phyloP scores from a whole-genome alignment of 805 yeast species.

The Metschnikowia gruessii region DNA sequence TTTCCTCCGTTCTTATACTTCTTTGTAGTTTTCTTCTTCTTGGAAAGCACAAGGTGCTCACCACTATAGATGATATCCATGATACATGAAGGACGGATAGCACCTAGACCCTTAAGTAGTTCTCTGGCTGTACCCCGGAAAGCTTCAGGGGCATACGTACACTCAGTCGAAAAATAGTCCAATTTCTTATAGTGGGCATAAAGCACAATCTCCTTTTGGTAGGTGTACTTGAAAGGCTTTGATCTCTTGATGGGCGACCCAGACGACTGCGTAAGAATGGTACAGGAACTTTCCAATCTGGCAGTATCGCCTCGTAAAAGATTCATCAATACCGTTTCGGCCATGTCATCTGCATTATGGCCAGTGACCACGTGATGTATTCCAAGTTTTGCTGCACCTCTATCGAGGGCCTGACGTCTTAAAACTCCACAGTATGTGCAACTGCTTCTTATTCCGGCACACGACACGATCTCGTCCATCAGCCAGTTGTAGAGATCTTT shows the following conservation, averaged over 20 bases:
- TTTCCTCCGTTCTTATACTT: slow-evolving; percentile 32
- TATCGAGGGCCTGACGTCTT: slow-evolving; percentile 91
- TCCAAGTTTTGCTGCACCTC: slow-evolving; percentile 87
- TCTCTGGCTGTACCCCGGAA: slow-evolving; percentile 97
- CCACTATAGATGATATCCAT: slow-evolving; percentile 94
- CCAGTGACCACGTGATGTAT: slow-evolving; percentile 95
- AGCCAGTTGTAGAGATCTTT: slow-evolving; percentile 93
- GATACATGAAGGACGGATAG: slow-evolving; percentile 88
- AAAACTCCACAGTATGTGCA: slow-evolving; percentile 98
- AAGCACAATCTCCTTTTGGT: slow-evolving; percentile 94
- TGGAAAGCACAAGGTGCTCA: slow-evolving; percentile 70
- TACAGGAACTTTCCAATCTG: slow-evolving; percentile 81
- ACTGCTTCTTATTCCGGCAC: slow-evolving; percentile 89
- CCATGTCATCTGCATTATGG: slow-evolving; percentile 99
- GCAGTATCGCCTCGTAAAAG: slow-evolving; percentile 94
- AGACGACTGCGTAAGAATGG: slow-evolving; percentile 74
- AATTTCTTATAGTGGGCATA: slow-evolving; percentile 95
- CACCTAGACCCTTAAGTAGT: slow-evolving; percentile 83
- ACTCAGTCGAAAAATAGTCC: slow-evolving; percentile 95
- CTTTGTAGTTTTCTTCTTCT: slow-evolving; percentile 47
- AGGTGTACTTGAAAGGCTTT: slow-evolving; percentile 93
- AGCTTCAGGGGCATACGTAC: slow-evolving; percentile 98
- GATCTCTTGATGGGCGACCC: slow-evolving; percentile 92
- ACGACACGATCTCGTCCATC: slow-evolving; percentile 95
- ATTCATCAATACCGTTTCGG: slow-evolving; percentile 96